Evolutionary conservation across 2,329 filamentous ascomycete genomes (phyloP), one percentile per base, ranked within the genome.

Genomic region (Fusarium euwallaceae): DNA sequence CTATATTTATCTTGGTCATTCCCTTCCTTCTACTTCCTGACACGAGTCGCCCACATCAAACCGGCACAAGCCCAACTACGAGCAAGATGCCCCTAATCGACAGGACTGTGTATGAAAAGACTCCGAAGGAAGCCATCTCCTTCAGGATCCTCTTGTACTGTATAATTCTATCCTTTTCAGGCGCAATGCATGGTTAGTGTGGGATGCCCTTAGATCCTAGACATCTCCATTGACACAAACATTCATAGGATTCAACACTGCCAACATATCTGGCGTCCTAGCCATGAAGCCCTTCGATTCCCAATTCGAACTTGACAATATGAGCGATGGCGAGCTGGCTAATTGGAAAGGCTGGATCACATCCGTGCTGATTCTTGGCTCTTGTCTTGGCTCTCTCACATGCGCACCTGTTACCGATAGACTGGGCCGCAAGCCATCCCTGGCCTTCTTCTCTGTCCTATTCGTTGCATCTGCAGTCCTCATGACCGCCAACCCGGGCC

Each of bases 101-200:
- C 20, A 65, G 36, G 48, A 45, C 34, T 17, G 43, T 65, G 3
- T 65, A 60, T 32, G 60, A 55, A 37, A 51, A 65, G 55, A 65
- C 66, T 22, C 66, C 61, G 22, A 48, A 59, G 20, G 45, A 65
- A 22, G 56, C 64, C 36, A 61, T 65, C 22, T 69, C 66, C 11
- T 69, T 63, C 45, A 69, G 64, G 56, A 69, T 69, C 51, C 24
- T 69, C n/a, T 55, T 61, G 22, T 69, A 69, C 24, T 69, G 66
- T 45, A 48, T 48, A n/a, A 61, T 65, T 29, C 61, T 69, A 9
- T 69, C 66, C 14, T 69, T 69, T 29, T 69, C 66, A 17, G 66
- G 61, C 16, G 63, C 66, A 24, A 63, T 64, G 24, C 66, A 67
- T 64, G 66, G 66, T 67, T 32, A 24, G 41, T 36, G 24, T 32